Conservation (phyloP, 2,329 filamentous ascomycete species). For the Pseudogymnoascus sp. region DNA sequence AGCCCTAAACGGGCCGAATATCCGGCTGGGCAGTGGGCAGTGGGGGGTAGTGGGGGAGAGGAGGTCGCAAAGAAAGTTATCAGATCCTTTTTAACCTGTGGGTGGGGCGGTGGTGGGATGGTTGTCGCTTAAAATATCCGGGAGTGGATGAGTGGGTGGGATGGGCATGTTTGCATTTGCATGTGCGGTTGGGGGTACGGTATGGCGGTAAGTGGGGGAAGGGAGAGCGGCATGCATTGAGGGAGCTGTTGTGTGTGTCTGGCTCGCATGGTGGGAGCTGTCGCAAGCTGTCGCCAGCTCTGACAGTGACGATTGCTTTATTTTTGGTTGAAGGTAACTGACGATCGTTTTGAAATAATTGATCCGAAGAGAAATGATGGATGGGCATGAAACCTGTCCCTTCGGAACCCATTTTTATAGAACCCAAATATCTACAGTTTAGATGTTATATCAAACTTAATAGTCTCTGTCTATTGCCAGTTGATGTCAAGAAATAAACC, state of each 20-base stretch:
- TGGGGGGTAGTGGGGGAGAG: not conserved
- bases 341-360: not conserved
- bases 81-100: not conserved
- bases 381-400: not conserved
- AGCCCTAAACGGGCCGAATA: not conserved
- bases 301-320: not conserved
- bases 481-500: not conserved
- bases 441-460: not conserved
- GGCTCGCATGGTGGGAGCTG: not conserved
- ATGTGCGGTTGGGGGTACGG: not conserved
- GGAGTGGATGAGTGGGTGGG: not conserved
- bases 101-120: not conserved
- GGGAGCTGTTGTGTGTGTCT: not conserved
- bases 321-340: not conserved
- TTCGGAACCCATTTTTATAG: not conserved
- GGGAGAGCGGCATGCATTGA: not conserved
- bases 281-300: not conserved
- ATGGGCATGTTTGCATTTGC: slow-evolving; percentile 8
- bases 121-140: slow-evolving; percentile 1
- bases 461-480: not conserved
- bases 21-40: not conserved
- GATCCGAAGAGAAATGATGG: not conserved
- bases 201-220: not conserved
- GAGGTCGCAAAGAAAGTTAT: not conserved
- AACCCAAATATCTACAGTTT: not conserved